Conservation (phyloP, 1,284 basidiomycete genomes). For the Microbotryum saponariae region DNA sequence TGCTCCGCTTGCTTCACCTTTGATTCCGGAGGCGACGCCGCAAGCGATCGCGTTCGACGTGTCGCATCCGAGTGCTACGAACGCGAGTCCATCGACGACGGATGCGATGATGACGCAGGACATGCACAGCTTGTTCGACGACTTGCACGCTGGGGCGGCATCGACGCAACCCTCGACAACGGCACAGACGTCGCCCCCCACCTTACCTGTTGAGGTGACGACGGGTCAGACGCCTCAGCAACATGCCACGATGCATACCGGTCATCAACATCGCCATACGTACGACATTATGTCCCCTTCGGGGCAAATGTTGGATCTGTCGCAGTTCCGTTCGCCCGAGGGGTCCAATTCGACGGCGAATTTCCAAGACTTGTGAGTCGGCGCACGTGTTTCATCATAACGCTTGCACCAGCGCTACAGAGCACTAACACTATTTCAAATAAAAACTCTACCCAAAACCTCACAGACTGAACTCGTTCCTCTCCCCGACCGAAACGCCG, state of each 20-base stretch:
- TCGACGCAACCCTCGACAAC: neutral
- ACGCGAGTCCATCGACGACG: neutral
- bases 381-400: no score
- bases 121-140: conserved; percentile 1
- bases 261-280: conserved; percentile 1
- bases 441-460: neutral
- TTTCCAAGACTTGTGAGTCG: conserved; percentile 25
- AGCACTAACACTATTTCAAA: no score
- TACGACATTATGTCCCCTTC: conserved; percentile 23
- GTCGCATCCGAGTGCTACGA: neutral
- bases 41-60: neutral
- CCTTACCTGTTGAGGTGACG: neutral
- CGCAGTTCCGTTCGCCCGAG: conserved; percentile 16
- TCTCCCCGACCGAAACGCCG: conserved; percentile 24
- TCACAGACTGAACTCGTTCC: conserved; percentile 26
- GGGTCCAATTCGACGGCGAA: conserved; percentile 17
- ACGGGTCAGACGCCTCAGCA: neutral
- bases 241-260: neutral
- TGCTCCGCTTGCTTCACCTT: neutral
- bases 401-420: no score
- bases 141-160: neutral
- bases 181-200: neutral
- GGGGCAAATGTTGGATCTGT: conserved; percentile 15
- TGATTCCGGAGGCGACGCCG: neutral
- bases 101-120: neutral